These are phyloP conservation scores for Phytophthora podocarpi DNA, from an alignment of 352 stramenopile genomes.

Conservation along the genomic window DNA sequence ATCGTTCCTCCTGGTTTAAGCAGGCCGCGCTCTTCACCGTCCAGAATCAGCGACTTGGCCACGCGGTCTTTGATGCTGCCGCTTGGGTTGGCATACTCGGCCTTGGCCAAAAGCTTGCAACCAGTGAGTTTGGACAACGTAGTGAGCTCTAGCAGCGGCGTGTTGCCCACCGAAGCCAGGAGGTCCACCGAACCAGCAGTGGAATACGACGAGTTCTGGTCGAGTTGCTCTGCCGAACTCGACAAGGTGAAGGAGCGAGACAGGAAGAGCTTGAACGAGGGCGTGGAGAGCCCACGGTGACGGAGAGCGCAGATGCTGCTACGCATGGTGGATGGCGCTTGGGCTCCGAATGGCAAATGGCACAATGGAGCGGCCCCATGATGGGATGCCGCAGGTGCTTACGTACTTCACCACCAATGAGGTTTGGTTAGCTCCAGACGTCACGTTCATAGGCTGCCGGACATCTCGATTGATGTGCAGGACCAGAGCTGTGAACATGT, in stretches of 20 bases:
- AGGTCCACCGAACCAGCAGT: conserved; percentile 50
- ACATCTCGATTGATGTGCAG: conserved; percentile 18
- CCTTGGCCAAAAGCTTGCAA: conserved; percentile 79
- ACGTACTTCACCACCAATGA: conserved; percentile 23
- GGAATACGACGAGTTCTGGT: background rate
- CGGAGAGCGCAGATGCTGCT: conserved; percentile 10
- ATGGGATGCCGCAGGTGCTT: conserved; percentile 29
- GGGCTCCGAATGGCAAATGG: conserved; percentile 1
- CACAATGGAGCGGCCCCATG: conserved; percentile 14
- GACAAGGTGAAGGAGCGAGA: conserved; percentile 12
- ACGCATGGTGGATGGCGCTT: conserved; percentile 22
- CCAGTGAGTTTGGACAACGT: conserved; percentile 68
- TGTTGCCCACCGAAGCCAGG: conserved; percentile 78
- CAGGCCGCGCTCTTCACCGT: conserved; percentile 86
- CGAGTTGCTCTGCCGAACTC: background rate
- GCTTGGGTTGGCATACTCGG: conserved; percentile 90
- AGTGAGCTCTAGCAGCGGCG: conserved; percentile 70
- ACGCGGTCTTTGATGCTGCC: conserved; percentile 95
- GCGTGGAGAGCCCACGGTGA: background rate
- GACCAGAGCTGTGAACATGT: too few relatives aligned
- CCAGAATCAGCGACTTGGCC: conserved; percentile 89
- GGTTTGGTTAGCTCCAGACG: conserved; percentile 1
- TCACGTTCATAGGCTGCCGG: conserved; percentile 19
- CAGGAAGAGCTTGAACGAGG: background rate
- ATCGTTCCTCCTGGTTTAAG: conserved; percentile 71